Conservation (phyloP, 768 basidiomycete species). For the Pholiota molesta region DNA sequence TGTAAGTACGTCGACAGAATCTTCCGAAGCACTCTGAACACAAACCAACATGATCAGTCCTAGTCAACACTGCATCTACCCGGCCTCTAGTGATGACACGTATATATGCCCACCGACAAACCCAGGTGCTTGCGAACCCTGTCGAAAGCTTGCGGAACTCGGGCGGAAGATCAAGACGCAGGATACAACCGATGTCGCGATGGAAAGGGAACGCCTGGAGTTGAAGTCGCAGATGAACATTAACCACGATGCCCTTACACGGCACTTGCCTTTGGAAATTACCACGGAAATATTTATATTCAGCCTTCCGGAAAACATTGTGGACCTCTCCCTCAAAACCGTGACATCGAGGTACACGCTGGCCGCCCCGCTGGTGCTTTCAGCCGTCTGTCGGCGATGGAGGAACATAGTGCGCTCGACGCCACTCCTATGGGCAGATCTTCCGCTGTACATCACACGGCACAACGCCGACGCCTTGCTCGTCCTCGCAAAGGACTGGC, state of each 20-base stretch:
- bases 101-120: neutral
- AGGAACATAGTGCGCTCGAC: neutral
- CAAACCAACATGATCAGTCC: too few relatives aligned
- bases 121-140: neutral
- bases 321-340: neutral
- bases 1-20: too few relatives aligned
- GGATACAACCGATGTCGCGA: neutral
- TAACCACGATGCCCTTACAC: neutral
- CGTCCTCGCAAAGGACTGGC: neutral
- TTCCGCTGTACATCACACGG: neutral
- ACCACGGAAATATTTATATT: neutral
- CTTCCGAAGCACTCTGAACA: too few relatives aligned
- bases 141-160: neutral
- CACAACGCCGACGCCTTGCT: neutral
- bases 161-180: neutral
- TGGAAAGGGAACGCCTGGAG: neutral
- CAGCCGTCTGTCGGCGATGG: constrained; percentile 1
- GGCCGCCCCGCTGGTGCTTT: neutral
- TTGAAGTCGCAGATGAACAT: neutral
- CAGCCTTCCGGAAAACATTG: neutral
- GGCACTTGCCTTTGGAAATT: neutral
- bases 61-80: too few relatives aligned
- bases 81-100: too few relatives aligned
- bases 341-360: neutral
- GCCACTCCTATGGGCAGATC: neutral